Evolutionary conservation across 345 rosid species (phyloP).

Genomic region (Punica granatum): DNA sequence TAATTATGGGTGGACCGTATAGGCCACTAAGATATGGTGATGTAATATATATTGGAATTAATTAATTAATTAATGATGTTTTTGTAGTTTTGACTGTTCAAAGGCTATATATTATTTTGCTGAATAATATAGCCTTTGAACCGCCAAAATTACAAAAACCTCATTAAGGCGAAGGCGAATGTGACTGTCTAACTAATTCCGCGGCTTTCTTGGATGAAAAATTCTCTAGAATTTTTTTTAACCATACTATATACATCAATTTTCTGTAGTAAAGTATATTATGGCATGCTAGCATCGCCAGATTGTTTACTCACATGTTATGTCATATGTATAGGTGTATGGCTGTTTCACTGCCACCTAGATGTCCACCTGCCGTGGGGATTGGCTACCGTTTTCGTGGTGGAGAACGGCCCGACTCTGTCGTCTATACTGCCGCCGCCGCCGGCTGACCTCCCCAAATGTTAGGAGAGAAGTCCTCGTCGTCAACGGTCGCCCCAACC

Average conservation of each 20-base stretch:
- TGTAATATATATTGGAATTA: too few relatives aligned
- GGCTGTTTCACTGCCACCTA: constrained; percentile 16
- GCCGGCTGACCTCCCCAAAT: constrained; percentile 13
- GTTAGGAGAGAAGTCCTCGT: constrained; percentile 2
- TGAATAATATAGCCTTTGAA: too few relatives aligned
- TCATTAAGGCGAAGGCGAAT: background rate
- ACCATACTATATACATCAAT: too few relatives aligned
- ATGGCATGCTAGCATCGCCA: too few relatives aligned
- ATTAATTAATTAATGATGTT: too few relatives aligned
- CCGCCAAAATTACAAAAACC: too few relatives aligned
- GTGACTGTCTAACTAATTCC: background rate
- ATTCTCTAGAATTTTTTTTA: background rate
- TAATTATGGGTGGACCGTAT: too few relatives aligned
- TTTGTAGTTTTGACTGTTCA: background rate
- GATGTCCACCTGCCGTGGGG: constrained; percentile 12
- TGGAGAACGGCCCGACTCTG: constrained; percentile 12
- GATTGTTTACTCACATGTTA: too few relatives aligned
- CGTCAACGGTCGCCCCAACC: background rate
- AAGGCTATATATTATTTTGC: too few relatives aligned
- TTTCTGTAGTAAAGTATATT: too few relatives aligned
- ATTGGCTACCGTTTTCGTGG: constrained; percentile 8
- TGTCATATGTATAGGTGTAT: constrained; percentile 7
- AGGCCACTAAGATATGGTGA: too few relatives aligned
- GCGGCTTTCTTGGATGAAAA: background rate
- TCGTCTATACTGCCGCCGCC: constrained; percentile 14